These are phyloP conservation scores for Trypanosoma scelopori DNA, from an alignment of 208 protist species.

Conservation along the genomic window DNA sequence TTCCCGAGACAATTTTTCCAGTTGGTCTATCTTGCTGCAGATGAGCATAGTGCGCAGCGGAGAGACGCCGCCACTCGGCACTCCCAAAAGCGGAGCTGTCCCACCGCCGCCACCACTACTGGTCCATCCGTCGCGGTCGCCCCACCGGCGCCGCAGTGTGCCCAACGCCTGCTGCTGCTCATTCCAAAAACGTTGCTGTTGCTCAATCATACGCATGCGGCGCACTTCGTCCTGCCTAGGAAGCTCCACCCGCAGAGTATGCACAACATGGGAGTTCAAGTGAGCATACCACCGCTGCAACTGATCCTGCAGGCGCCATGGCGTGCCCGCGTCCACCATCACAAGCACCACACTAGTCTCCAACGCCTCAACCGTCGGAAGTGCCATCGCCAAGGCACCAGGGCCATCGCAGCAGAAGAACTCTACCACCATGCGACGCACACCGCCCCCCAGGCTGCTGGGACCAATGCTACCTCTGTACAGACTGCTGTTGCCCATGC, in stretches of 20 bases:
- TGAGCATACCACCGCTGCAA: slow-evolving; percentile 51
- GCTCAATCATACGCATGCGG: slow-evolving; percentile 57
- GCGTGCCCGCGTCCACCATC: slow-evolving; percentile 68
- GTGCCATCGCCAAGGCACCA: slow-evolving; percentile 65
- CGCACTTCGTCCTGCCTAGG: slow-evolving; percentile 78
- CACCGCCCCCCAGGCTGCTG: background rate
- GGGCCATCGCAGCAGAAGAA: slow-evolving; percentile 87
- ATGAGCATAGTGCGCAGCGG: slow-evolving; percentile 61
- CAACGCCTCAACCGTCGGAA: slow-evolving; percentile 66
- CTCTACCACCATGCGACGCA: slow-evolving; percentile 42
- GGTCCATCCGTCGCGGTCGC: slow-evolving; percentile 8
- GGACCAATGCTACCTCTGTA: background rate
- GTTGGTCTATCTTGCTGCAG: slow-evolving; percentile 68
- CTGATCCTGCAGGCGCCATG: slow-evolving; percentile 48
- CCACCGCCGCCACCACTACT: slow-evolving; percentile 10
- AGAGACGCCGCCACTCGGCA: slow-evolving; percentile 37
- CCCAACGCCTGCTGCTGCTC: slow-evolving; percentile 43
- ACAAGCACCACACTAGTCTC: slow-evolving; percentile 67
- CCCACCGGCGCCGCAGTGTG: slow-evolving; percentile 23
- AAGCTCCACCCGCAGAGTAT: slow-evolving; percentile 47
- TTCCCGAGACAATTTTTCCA: slow-evolving; percentile 54
- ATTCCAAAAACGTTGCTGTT: slow-evolving; percentile 61
- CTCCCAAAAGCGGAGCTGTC: slow-evolving; percentile 19
- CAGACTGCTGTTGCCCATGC: background rate
- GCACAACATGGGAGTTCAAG: slow-evolving; percentile 53